These are phyloP conservation scores for Pseudogymnoascus sp. DNA, from an alignment of 2,329 filamentous ascomycete genomes.

Conservation along the genomic window DNA sequence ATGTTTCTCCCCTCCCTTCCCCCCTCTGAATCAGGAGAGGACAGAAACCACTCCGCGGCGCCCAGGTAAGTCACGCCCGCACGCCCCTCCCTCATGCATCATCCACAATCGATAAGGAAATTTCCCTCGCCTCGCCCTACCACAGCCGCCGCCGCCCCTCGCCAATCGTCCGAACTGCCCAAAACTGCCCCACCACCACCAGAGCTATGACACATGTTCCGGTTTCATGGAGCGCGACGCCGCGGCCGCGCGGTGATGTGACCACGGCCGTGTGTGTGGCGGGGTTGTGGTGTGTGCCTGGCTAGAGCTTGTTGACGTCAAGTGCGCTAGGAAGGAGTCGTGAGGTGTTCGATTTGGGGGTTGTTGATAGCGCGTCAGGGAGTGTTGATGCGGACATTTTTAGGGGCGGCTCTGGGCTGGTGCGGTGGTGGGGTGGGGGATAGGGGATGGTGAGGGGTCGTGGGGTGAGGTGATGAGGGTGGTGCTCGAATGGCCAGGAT, in stretches of 20 bases:
- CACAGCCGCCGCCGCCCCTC: background rate
- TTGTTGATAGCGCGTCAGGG: background rate
- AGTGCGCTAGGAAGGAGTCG: background rate
- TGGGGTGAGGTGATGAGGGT: background rate
- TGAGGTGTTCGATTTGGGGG: background rate
- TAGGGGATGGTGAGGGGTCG: background rate
- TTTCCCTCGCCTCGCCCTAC: background rate
- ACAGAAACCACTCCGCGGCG: background rate
- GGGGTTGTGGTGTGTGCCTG: background rate
- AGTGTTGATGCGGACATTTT: background rate
- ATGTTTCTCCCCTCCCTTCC: background rate
- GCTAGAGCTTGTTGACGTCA: background rate
- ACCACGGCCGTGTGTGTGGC: background rate
- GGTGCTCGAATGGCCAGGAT: background rate
- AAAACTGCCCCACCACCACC: background rate
- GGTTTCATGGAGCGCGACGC: constrained; percentile 1
- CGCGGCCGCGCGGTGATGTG: background rate
- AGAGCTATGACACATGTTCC: background rate
- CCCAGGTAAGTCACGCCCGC: background rate
- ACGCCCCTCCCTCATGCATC: background rate
- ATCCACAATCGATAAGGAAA: background rate
- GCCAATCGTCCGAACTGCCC: background rate
- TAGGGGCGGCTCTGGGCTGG: background rate
- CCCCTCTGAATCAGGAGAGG: background rate
- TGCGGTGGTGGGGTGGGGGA: background rate